Conservation (phyloP, 2,329 filamentous ascomycete genomes). For the Fusarium udum region DNA sequence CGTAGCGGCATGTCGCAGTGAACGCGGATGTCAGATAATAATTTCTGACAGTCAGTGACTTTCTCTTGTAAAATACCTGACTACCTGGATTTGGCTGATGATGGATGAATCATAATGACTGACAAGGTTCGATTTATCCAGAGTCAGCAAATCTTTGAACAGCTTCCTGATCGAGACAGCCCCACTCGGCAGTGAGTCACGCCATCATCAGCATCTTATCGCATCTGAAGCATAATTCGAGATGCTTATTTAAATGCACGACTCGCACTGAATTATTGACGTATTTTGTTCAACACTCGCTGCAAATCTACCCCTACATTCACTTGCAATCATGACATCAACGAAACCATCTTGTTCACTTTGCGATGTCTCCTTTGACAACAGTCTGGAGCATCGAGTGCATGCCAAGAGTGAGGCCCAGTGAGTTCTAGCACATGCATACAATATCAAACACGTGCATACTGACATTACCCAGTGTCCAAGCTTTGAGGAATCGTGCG, state of each 20-base stretch:
- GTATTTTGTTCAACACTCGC: fast-evolving
- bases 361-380: constrained; percentile 7
- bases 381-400: constrained; percentile 1
- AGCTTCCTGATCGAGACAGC: constrained; percentile 6
- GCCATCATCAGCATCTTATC: not conserved
- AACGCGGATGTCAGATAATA: too few relatives aligned
- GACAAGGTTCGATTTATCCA: not conserved
- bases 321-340: not conserved
- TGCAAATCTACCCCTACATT: not conserved
- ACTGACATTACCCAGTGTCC: not conserved
- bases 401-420: constrained; percentile 18
- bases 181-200: constrained; percentile 12
- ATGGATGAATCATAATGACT: not conserved
- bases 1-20: not conserved
- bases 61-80: not conserved
- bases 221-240: not conserved
- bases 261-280: fast-evolving
- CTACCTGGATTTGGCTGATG: not conserved
- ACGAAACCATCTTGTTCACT: not conserved
- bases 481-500: not conserved
- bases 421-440: not conserved
- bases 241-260: not conserved
- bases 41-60: constrained; percentile 10
- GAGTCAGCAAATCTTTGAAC: not conserved
- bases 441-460: fast-evolving